Evolutionary conservation across 129 eudicot species (phyloP).

Genomic region (Tagetes erecta): DNA sequence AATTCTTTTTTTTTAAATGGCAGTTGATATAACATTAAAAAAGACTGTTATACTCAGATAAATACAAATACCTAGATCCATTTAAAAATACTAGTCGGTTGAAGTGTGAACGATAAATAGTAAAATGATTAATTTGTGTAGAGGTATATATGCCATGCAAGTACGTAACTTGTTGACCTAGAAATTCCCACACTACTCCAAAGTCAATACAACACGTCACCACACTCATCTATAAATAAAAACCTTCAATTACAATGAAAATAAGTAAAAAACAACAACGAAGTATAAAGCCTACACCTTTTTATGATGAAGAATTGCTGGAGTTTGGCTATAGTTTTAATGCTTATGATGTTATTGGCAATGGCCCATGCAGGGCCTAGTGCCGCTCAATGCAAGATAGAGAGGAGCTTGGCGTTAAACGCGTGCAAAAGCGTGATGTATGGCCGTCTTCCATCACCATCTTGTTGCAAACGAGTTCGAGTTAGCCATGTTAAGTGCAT

Average conservation of each 20-base stretch:
- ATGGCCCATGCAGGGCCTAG: conserved; percentile 24
- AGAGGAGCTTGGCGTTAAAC: conserved; percentile 31
- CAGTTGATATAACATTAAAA: no score
- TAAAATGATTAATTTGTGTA: neutral
- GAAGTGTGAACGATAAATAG: neutral
- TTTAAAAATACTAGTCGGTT: neutral
- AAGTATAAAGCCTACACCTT: neutral
- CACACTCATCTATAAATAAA: conserved; percentile 16
- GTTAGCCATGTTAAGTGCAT: conserved; percentile 49
- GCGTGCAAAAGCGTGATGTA: conserved; percentile 46
- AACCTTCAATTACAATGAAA: neutral
- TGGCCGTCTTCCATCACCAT: conserved; percentile 39
- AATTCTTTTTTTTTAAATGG: no score
- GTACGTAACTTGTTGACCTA: conserved; percentile 10
- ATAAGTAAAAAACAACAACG: neutral
- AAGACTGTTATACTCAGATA: no score
- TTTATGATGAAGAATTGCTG: conserved; percentile 19
- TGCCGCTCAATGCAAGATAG: conserved; percentile 39
- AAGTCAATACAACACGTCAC: neutral
- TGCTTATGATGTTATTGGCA: conserved; percentile 3
- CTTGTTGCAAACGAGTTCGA: conserved; percentile 43
- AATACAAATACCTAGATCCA: no score
- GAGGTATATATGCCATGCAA: neutral
- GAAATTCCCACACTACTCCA: conserved; percentile 3
- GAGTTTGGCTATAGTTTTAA: conserved; percentile 16